Evolutionary conservation across 2,329 filamentous ascomycete species (phyloP).

Genomic region (Penicillium sclerotiorum): DNA sequence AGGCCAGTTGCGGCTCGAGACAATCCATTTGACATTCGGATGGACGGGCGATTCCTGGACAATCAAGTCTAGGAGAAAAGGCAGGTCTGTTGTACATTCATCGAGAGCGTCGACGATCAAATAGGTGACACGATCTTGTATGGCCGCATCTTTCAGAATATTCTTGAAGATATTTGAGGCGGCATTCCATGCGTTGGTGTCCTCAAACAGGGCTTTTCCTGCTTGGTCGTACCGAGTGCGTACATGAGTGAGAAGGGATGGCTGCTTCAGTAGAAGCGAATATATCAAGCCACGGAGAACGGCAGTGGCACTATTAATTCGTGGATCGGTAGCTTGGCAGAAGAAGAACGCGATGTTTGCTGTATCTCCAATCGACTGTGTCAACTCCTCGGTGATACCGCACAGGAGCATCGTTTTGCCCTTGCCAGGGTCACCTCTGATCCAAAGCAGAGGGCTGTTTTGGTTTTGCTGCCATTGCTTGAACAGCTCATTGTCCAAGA

Average conservation of each 20-base stretch:
- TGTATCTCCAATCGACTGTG: background rate
- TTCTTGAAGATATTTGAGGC: slow-evolving; percentile 2
- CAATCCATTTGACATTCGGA: slow-evolving; percentile 4
- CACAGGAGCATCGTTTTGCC: slow-evolving; percentile 33
- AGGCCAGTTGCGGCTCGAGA: slow-evolving; percentile 7
- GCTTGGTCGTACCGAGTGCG: background rate
- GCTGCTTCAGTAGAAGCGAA: slow-evolving; percentile 7
- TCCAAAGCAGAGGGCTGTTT: background rate
- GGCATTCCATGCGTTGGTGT: slow-evolving; percentile 2
- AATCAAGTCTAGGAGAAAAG: slow-evolving; percentile 1
- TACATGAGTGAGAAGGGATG: slow-evolving; percentile 3
- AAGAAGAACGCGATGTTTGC: slow-evolving; percentile 10
- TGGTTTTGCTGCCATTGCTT: background rate
- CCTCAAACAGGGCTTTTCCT: slow-evolving; percentile 6
- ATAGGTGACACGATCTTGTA: background rate
- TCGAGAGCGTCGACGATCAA: slow-evolving; percentile 7
- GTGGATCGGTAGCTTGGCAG: slow-evolving; percentile 2
- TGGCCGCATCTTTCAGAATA: slow-evolving; percentile 1
- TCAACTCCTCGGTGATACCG: slow-evolving; percentile 11
- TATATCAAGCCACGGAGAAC: slow-evolving; percentile 6
- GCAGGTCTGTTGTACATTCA: background rate
- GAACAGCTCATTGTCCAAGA: background rate
- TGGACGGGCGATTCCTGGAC: background rate
- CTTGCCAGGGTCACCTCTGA: slow-evolving; percentile 15
- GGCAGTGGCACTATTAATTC: background rate